Percentiles rank a stretch among this genome's conserved stretches.
phyloP scores from a whole-genome alignment of 352 stramenopile species.

The Blastocystis sp. region DNA sequence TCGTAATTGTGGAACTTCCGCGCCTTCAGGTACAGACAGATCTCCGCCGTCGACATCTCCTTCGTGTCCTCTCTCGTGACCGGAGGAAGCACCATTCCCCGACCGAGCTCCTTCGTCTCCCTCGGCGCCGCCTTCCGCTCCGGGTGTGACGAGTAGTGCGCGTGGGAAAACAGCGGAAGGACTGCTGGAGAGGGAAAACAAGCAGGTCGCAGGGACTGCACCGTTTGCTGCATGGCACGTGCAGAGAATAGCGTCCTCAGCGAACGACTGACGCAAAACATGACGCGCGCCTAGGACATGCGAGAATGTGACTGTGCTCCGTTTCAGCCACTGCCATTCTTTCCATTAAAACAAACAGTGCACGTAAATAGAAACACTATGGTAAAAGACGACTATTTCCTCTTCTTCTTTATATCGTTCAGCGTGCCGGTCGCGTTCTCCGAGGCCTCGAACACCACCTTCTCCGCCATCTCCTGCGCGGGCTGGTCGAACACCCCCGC shows the following conservation, averaged over 20 bases:
- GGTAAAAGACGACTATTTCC: constrained; percentile 42
- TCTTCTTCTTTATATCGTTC: constrained; percentile 65
- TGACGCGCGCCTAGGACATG: not conserved
- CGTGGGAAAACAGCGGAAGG: no score
- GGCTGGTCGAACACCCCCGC: not conserved
- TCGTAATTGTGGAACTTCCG: not conserved
- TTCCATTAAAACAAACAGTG: not conserved
- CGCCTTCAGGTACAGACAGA: constrained; percentile 62
- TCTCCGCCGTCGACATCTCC: constrained; percentile 19
- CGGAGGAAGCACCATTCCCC: not conserved
- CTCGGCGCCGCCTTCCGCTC: no score
- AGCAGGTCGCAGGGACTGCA: not conserved
- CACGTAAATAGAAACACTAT: constrained; percentile 51
- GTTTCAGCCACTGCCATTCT: not conserved
- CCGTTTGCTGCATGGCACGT: not conserved
- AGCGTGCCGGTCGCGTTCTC: constrained; percentile 33
- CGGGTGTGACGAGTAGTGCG: no score
- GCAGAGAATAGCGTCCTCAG: not conserved
- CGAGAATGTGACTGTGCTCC: not conserved
- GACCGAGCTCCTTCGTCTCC: not conserved
- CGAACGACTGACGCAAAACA: not conserved
- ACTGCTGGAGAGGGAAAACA: no score
- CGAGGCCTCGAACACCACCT: constrained; percentile 49
- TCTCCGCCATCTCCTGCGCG: constrained; percentile 1
- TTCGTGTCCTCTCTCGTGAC: constrained; percentile 32